Evolutionary conservation across 129 eudicot genomes (phyloP).

Genomic region (Silybum marianum): DNA sequence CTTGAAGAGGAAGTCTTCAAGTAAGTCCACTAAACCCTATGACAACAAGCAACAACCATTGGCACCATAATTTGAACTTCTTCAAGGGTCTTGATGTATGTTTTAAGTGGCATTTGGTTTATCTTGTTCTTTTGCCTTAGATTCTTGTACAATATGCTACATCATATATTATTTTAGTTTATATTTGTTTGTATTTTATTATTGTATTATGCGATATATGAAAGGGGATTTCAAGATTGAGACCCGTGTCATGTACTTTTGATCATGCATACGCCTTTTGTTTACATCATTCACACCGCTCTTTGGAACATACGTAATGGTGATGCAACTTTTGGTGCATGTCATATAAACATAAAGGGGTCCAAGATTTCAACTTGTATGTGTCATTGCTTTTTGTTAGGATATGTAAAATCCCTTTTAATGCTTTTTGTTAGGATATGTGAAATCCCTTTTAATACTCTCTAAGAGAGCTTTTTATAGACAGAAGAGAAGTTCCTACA

Average conservation of each 20-base stretch:
- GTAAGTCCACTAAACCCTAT: conserved; percentile 62
- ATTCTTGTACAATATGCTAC: conserved; percentile 20
- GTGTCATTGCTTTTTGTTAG: conserved; percentile 4
- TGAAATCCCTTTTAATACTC: neutral
- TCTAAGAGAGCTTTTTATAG: no score
- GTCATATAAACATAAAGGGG: neutral
- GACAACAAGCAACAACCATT: conserved; percentile 49
- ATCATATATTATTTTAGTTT: conserved; percentile 9
- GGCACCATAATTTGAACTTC: conserved; percentile 37
- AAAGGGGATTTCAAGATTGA: conserved; percentile 7
- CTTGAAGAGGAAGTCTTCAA: conserved; percentile 48
- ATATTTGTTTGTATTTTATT: conserved; percentile 1
- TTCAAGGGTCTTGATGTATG: neutral
- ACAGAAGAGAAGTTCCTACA: no score
- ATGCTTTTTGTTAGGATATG: neutral
- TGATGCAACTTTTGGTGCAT: conserved; percentile 14
- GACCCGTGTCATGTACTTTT: neutral
- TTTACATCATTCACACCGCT: conserved; percentile 1
- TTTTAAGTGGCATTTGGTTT: neutral
- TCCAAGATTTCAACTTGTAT: neutral
- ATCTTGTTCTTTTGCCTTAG: conserved; percentile 8
- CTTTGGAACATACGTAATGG: neutral
- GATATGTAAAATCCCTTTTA: neutral
- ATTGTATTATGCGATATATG: conserved; percentile 14
- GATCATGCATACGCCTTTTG: neutral